A percentile compares a stretch with the other conserved stretches of the same genome.
These are phyloP conservation scores for Chaetomium globosum DNA, from an alignment of 2,329 filamentous ascomycete genomes.

Conservation along the genomic window DNA sequence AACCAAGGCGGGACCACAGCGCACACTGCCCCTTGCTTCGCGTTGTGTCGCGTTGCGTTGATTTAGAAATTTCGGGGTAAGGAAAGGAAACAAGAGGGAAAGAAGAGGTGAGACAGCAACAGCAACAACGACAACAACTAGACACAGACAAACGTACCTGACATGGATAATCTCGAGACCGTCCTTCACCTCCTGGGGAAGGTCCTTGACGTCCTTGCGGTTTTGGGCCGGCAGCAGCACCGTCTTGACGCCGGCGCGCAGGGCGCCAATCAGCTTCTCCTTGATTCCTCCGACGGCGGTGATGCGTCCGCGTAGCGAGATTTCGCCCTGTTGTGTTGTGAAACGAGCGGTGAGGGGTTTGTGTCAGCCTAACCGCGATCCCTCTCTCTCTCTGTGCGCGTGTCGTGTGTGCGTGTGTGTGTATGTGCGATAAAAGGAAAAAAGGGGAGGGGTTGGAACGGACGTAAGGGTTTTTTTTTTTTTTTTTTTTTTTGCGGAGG, in stretches of 20 bases:
- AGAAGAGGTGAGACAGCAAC: not conserved
- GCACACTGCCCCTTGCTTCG: not conserved
- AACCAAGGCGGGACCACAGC: not conserved
- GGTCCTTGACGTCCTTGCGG: slow-evolving; percentile 86
- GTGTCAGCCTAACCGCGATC: slow-evolving; percentile 33
- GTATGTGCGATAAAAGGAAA: not conserved
- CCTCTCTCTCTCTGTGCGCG: not conserved
- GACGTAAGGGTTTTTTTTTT: slow-evolving; percentile 19
- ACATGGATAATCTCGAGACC: slow-evolving; percentile 89
- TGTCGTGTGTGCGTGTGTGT: not conserved
- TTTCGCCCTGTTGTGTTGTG: slow-evolving; percentile 57
- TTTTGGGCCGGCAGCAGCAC: slow-evolving; percentile 88
- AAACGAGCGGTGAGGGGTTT: slow-evolving; percentile 31
- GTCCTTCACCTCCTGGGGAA: slow-evolving; percentile 85
- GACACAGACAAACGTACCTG: slow-evolving; percentile 66
- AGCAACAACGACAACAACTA: slow-evolving; percentile 58
- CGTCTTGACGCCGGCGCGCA: slow-evolving; percentile 91
- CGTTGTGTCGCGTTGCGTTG: not conserved
- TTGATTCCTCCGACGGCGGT: slow-evolving; percentile 97
- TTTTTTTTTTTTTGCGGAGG: slow-evolving; percentile 18
- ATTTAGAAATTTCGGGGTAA: not conserved
- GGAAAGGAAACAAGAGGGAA: not conserved
- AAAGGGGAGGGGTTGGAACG: slow-evolving; percentile 26
- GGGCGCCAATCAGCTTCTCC: slow-evolving; percentile 94
- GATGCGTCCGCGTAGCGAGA: slow-evolving; percentile 82